Conservation (phyloP, 2,329 filamentous ascomycete genomes). For the Monosporascus sp. region DNA sequence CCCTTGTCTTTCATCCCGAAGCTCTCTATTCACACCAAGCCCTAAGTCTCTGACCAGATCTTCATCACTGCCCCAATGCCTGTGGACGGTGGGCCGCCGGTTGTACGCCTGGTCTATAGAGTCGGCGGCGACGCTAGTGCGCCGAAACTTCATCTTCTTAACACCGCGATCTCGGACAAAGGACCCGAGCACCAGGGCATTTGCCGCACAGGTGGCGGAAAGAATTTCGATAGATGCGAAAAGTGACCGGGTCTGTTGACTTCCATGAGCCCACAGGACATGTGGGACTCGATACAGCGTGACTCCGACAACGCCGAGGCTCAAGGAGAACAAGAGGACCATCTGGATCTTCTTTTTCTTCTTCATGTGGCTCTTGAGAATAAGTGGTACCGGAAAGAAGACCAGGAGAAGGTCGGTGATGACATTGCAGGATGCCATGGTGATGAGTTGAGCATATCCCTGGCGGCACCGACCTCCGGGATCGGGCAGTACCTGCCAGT, state of each 20-base stretch:
- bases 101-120: conserved; percentile 51
- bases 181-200: conserved; percentile 83
- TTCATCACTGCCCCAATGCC: conserved; percentile 84
- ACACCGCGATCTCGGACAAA: conserved; percentile 86
- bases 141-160: conserved; percentile 81
- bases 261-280: conserved; percentile 64
- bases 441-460: conserved; percentile 80
- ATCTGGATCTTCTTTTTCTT: conserved; percentile 75
- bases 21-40: conserved; percentile 54
- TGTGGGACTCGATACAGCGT: conserved; percentile 77
- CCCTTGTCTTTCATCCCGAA: conserved; percentile 32
- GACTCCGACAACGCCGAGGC: conserved; percentile 71
- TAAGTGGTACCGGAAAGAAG: conserved; percentile 83
- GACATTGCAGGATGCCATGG: conserved; percentile 85
- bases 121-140: conserved; percentile 52
- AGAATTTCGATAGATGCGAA: conserved; percentile 87
- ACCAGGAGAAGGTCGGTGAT: conserved; percentile 84
- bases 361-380: conserved; percentile 71
- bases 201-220: conserved; percentile 80
- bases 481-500: conserved; percentile 81
- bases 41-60: conserved; percentile 80
- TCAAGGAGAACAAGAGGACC: conserved; percentile 75
- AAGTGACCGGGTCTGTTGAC: conserved; percentile 82
- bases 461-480: conserved; percentile 81
- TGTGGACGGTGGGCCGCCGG: conserved; percentile 47